phyloP scores from a whole-genome alignment of 768 basidiomycete genomes.

The Lyophyllum semitale region DNA sequence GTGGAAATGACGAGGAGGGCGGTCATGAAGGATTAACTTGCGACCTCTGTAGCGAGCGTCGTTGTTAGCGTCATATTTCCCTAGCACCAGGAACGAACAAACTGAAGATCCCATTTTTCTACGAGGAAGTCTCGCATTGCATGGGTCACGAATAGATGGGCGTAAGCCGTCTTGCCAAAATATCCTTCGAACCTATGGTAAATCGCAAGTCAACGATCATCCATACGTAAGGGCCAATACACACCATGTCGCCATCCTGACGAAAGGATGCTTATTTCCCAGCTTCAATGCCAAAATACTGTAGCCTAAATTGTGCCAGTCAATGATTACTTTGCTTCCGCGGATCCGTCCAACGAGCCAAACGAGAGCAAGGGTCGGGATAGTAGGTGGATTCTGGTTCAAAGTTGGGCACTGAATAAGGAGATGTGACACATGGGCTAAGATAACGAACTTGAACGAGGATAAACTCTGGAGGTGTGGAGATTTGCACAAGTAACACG shows the following conservation, averaged over 20 bases:
- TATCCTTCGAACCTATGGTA: slow-evolving; percentile 72
- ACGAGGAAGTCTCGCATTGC: slow-evolving; percentile 80
- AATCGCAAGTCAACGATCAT: background rate
- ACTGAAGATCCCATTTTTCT: slow-evolving; percentile 78
- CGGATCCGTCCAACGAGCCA: slow-evolving; percentile 69
- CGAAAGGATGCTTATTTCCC: slow-evolving; percentile 68
- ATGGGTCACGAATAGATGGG: slow-evolving; percentile 90
- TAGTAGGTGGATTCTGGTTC: slow-evolving; percentile 89
- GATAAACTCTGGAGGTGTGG: slow-evolving; percentile 77
- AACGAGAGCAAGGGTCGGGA: slow-evolving; percentile 88
- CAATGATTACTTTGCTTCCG: slow-evolving; percentile 88
- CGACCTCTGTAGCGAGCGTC: slow-evolving; percentile 54
- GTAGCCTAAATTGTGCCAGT: slow-evolving; percentile 99
- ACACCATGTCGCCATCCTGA: slow-evolving; percentile 77
- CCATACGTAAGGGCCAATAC: background rate
- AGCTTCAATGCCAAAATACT: slow-evolving; percentile 86
- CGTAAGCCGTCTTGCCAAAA: slow-evolving; percentile 82
- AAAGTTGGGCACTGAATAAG: background rate
- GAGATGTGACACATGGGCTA: slow-evolving; percentile 4
- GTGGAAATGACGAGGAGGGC: slow-evolving; percentile 86
- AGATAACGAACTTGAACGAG: slow-evolving; percentile 76
- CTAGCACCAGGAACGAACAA: slow-evolving; percentile 30
- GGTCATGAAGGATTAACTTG: slow-evolving; percentile 83
- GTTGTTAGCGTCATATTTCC: background rate
- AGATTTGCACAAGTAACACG: slow-evolving; percentile 60